Conservation (phyloP, 140 eudicot genomes). For the Stevia rebaudiana region DNA sequence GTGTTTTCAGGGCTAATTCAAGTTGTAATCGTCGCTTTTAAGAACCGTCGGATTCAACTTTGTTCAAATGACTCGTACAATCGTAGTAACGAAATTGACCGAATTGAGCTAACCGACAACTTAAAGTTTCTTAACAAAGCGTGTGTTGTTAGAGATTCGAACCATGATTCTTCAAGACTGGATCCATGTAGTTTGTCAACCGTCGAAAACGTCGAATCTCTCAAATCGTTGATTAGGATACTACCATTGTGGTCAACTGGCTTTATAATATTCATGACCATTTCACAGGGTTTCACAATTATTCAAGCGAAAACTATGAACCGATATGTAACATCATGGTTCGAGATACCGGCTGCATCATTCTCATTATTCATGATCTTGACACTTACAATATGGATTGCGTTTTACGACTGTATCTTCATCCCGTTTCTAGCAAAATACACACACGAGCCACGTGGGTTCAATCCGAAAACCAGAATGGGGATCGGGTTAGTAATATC, state of each 20-base stretch:
- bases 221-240: constrained; percentile 11
- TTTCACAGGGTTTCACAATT: constrained; percentile 1
- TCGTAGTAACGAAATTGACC: neutral
- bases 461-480: constrained; percentile 9
- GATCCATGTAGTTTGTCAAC: constrained; percentile 19
- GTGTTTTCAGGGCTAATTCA: constrained; percentile 1
- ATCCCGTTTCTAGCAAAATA: constrained; percentile 9
- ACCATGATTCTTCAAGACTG: neutral
- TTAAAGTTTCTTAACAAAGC: constrained; percentile 27
- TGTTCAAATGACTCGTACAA: neutral
- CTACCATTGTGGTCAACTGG: constrained; percentile 18
- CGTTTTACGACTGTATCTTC: constrained; percentile 8
- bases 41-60: constrained; percentile 5
- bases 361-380: constrained; percentile 16
- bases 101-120: neutral
- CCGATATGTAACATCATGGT: constrained; percentile 14
- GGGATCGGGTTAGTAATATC: constrained; percentile 15
- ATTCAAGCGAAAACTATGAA: constrained; percentile 21
- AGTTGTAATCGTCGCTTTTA: constrained; percentile 15
- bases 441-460: constrained; percentile 10
- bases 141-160: neutral
- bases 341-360: constrained; percentile 23
- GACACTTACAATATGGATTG: constrained; percentile 16
- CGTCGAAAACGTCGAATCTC: constrained; percentile 18
- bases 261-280: constrained; percentile 2